Evolutionary conservation across 2,329 filamentous ascomycete genomes (phyloP).

Genomic region (Neurospora crassa): DNA sequence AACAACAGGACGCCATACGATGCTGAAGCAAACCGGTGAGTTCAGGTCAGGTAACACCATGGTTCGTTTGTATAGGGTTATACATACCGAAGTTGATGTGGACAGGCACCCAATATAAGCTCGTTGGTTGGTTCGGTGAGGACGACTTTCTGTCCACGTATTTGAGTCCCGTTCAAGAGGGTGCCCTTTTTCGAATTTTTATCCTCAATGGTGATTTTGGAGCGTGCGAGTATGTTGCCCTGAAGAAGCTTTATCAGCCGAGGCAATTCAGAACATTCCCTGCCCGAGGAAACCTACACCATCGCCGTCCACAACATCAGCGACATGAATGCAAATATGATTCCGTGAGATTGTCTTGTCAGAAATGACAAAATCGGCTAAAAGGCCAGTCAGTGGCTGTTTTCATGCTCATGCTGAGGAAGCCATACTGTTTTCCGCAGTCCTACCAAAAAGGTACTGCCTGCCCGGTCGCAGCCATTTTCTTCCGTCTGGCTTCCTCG

Average conservation of each 20-base stretch:
- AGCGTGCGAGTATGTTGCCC: conserved; percentile 55
- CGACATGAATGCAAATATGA: conserved; percentile 72
- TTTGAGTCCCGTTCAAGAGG: conserved; percentile 60
- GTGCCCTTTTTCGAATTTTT: conserved; percentile 80
- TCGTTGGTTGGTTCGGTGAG: conserved; percentile 50
- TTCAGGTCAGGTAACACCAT: neutral
- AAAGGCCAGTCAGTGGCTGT: conserved; percentile 39
- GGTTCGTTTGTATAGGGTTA: neutral
- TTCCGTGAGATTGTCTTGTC: conserved; percentile 81
- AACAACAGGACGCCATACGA: conserved; percentile 73
- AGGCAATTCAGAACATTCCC: neutral
- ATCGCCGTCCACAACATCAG: conserved; percentile 52
- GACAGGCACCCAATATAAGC: conserved; percentile 64
- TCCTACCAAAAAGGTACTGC: conserved; percentile 77
- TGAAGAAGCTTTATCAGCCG: conserved; percentile 20
- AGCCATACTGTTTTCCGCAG: conserved; percentile 51
- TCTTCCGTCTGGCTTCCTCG: conserved; percentile 6
- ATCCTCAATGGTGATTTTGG: conserved; percentile 66
- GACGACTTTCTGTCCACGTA: conserved; percentile 51
- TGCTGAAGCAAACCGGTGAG: conserved; percentile 32
- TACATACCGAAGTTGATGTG: conserved; percentile 48
- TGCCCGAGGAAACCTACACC: conserved; percentile 40
- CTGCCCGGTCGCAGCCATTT: conserved; percentile 83
- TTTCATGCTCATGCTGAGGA: neutral
- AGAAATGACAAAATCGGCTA: conserved; percentile 50